Evolutionary conservation across 2,329 filamentous ascomycete species (phyloP).

Genomic region (Bipolaris victoriae): DNA sequence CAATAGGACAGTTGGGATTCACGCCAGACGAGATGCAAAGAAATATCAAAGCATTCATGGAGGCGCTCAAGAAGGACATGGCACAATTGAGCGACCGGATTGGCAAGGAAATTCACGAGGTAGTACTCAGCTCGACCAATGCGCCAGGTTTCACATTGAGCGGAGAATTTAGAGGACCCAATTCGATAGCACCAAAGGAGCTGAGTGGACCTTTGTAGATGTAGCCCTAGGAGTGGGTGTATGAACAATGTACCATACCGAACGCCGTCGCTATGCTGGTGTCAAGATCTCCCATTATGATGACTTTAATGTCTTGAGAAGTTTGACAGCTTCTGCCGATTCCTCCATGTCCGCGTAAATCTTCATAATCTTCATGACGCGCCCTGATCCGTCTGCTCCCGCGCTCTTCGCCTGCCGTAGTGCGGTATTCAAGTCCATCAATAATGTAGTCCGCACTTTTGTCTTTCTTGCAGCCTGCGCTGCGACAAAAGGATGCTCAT

Average conservation of each 20-base stretch:
- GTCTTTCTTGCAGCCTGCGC: constrained; percentile 62
- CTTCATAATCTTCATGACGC: constrained; percentile 62
- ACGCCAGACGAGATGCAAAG: constrained; percentile 83
- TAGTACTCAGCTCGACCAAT: constrained; percentile 84
- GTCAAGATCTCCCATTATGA: constrained; percentile 20
- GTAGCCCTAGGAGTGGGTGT: constrained; percentile 34
- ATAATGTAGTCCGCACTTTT: constrained; percentile 65
- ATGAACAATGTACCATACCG: constrained; percentile 45
- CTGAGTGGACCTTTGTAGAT: constrained; percentile 43
- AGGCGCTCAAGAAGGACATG: constrained; percentile 79
- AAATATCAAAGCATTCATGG: constrained; percentile 81
- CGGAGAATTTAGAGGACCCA: constrained; percentile 70
- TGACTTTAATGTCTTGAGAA: constrained; percentile 54
- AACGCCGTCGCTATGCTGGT: constrained; percentile 57
- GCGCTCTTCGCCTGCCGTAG: constrained; percentile 62
- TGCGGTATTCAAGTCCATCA: constrained; percentile 69
- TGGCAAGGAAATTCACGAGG: constrained; percentile 75
- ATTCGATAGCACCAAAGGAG: constrained; percentile 50
- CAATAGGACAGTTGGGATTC: constrained; percentile 89
- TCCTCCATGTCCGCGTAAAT: constrained; percentile 69
- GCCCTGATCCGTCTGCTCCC: constrained; percentile 47
- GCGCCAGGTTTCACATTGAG: constrained; percentile 86
- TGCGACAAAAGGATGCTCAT: constrained; percentile 67
- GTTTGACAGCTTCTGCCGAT: constrained; percentile 63
- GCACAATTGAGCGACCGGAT: constrained; percentile 66